Percentiles rank a stretch among this genome's conserved stretches.
These are phyloP conservation scores for Rhodomyrtus psidioides DNA, from an alignment of 441 rosid genomes.

Conservation along the genomic window DNA sequence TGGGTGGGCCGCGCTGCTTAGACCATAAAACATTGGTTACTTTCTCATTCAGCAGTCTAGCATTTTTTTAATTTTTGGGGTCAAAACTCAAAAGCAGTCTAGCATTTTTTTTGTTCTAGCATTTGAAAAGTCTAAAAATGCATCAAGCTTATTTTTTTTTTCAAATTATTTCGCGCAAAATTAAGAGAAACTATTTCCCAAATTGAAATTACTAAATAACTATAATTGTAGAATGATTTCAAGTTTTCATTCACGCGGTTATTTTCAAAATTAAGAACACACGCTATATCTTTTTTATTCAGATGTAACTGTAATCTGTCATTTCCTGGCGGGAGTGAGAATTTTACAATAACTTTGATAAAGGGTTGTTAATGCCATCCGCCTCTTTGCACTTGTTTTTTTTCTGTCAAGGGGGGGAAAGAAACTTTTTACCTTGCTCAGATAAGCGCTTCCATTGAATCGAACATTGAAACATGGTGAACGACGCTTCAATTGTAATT, in stretches of 20 bases:
- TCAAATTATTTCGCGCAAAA: not conserved
- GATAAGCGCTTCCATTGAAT: not conserved
- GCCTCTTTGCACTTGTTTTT: fast-evolving
- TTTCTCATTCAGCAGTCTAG: not conserved
- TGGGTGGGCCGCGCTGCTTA: not conserved
- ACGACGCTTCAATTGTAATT: not conserved
- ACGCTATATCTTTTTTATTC: fast-evolving
- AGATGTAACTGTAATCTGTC: not conserved
- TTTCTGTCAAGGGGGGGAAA: not conserved
- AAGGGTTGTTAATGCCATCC: fast-evolving
- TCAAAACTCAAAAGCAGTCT: too few relatives aligned
- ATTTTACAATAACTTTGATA: not conserved
- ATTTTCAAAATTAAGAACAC: not conserved
- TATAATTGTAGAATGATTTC: not conserved
- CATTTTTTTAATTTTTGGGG: too few relatives aligned
- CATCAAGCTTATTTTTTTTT: not conserved
- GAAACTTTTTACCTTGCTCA: not conserved
- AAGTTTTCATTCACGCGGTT: fast-evolving
- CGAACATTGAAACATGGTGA: not conserved
- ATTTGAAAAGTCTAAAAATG: not conserved
- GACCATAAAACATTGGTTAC: not conserved
- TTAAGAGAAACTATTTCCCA: not conserved
- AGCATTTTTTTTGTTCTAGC: not conserved
- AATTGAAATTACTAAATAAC: not conserved
- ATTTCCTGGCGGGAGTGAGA: fast-evolving